phyloP scores from a whole-genome alignment of 176 grass and related monocot species.

The bread wheat (Triticum aestivum) region IWGSC_CS_RefSeq_v2.1 NC_057803.1:498369466-498369965 shows the following conservation, averaged over 20 bases:
- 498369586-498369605: conserved; percentile 89
- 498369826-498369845: conserved; percentile 95
- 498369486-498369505: conserved; percentile 33
- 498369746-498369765: conserved; percentile 98
- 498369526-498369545: conserved; percentile 31
- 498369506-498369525: conserved; percentile 28
- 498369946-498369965: conserved; percentile 93
- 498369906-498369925: conserved; percentile 82
- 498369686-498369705: conserved; percentile 95
- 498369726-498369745: conserved; percentile 96
- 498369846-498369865: conserved; percentile 95
- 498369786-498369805: conserved; percentile 86
- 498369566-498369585: conserved; percentile 93
- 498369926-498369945: conserved; percentile 96
- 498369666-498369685: conserved; percentile 94
- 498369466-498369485: conserved; percentile 21
- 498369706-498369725: conserved; percentile 91
- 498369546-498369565: conserved; percentile 76
- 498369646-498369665: conserved; percentile 63
- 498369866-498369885: conserved; percentile 93
- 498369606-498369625: conserved; percentile 93
- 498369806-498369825: conserved; percentile 94
- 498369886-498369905: conserved; percentile 69
- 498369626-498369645: conserved; percentile 95
- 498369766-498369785: conserved; percentile 84